Evolutionary conservation across 2,329 filamentous ascomycete species (phyloP).

Genomic region (Sporothrix protearum): DNA sequence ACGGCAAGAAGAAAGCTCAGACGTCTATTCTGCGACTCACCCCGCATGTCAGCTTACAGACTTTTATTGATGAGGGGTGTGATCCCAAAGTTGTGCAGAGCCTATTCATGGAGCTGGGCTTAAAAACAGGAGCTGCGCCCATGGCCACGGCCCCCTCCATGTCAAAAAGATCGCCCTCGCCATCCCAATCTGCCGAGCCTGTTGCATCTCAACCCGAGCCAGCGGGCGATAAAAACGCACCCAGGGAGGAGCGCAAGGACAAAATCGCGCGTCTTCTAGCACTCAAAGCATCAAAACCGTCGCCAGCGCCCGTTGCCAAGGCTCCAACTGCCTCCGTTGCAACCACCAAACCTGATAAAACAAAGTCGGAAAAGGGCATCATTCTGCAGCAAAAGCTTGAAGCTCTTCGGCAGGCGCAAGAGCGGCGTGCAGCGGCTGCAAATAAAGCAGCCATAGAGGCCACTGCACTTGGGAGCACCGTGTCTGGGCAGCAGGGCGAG

Average conservation of each 20-base stretch:
- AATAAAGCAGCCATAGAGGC: neutral
- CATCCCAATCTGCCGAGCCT: neutral
- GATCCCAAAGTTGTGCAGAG: conserved; percentile 58
- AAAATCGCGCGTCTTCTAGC: conserved; percentile 72
- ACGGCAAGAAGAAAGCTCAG: conserved; percentile 58
- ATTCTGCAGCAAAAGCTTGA: conserved; percentile 75
- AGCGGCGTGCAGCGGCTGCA: conserved; percentile 38
- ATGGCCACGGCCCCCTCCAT: neutral
- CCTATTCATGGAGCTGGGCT: conserved; percentile 66
- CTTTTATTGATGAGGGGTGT: conserved; percentile 70
- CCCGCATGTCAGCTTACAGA: conserved; percentile 65
- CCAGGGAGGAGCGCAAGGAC: conserved; percentile 64
- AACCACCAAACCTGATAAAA: conserved; percentile 38
- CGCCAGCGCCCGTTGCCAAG: neutral
- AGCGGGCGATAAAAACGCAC: neutral
- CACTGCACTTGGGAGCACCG: neutral
- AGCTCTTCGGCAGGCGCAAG: conserved; percentile 60
- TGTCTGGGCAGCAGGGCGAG: neutral
- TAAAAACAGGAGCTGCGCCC: conserved; percentile 42
- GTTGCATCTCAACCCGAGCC: neutral
- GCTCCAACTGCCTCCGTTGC: neutral
- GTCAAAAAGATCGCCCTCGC: conserved; percentile 11
- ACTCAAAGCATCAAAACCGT: conserved; percentile 51
- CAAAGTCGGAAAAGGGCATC: conserved; percentile 66
- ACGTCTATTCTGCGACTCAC: conserved; percentile 63